Evolutionary conservation across 805 yeast genomes (phyloP).

Genomic region (Gaillardinia entomophila): DNA sequence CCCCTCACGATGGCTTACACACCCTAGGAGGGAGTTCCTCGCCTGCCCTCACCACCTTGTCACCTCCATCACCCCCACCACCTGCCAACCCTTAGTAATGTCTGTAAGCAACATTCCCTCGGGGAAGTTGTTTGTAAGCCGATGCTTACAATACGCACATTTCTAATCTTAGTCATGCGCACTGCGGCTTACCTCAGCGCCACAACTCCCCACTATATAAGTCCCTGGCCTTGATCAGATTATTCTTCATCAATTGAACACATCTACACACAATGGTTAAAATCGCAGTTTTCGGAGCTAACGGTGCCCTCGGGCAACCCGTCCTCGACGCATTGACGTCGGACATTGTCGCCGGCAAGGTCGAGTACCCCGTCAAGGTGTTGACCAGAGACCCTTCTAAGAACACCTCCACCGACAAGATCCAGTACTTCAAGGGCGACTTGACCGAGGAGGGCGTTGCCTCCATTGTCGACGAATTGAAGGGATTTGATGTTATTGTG

Average conservation of each 20-base stretch:
- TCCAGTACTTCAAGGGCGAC: slow-evolving; percentile 36
- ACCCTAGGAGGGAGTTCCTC: too few relatives aligned
- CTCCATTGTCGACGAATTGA: slow-evolving; percentile 30
- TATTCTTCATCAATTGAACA: not conserved
- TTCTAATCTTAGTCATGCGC: too few relatives aligned
- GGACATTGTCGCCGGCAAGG: slow-evolving; percentile 35
- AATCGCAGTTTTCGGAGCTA: slow-evolving; percentile 49
- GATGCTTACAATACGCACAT: too few relatives aligned
- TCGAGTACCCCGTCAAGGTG: slow-evolving; percentile 45
- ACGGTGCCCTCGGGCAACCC: slow-evolving; percentile 49
- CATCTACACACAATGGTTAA: not conserved
- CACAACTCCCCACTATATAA: too few relatives aligned
- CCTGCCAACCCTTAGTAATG: too few relatives aligned
- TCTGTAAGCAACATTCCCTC: too few relatives aligned
- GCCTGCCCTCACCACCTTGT: too few relatives aligned
- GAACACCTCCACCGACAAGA: slow-evolving; percentile 21
- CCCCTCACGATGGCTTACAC: too few relatives aligned
- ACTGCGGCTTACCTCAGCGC: too few relatives aligned
- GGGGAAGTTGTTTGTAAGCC: too few relatives aligned
- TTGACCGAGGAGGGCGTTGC: slow-evolving; percentile 15
- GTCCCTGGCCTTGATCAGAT: too few relatives aligned
- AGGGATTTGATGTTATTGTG: slow-evolving; percentile 47
- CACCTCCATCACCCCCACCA: too few relatives aligned
- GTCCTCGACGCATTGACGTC: slow-evolving; percentile 40
- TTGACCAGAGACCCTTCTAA: slow-evolving; percentile 41